A percentile compares a stretch with the other conserved stretches of the same genome.
Evolutionary conservation across 176 grass and related monocot genomes (phyloP).

Genomic region (Carex myosuroides): DNA sequence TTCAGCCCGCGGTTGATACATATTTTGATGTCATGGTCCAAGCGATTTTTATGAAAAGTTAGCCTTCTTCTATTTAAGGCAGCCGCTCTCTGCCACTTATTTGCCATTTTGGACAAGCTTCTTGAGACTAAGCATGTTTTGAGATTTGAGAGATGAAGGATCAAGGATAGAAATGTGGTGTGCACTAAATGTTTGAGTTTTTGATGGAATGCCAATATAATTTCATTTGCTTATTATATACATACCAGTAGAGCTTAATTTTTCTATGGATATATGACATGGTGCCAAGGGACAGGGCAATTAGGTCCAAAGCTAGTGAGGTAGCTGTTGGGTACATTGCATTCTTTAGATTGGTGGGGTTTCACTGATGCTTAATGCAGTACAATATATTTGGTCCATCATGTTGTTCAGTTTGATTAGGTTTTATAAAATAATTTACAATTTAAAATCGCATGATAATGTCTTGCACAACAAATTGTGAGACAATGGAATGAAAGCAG

Average conservation of each 20-base stretch:
- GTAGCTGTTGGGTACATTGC: neutral
- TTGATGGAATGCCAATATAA: neutral
- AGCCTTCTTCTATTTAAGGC: neutral
- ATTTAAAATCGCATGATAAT: too few relatives aligned
- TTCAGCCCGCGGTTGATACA: too few relatives aligned
- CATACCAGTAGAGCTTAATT: neutral
- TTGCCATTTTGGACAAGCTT: constrained; percentile 35
- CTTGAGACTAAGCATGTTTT: constrained; percentile 39
- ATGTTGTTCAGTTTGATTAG: too few relatives aligned
- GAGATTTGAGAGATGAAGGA: neutral
- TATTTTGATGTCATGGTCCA: too few relatives aligned
- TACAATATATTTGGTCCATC: too few relatives aligned
- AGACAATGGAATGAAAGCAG: too few relatives aligned
- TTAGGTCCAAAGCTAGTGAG: constrained; percentile 2
- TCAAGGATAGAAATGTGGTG: neutral
- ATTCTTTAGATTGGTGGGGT: too few relatives aligned
- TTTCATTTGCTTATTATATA: neutral
- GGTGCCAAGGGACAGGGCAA: constrained; percentile 21
- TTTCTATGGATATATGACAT: neutral
- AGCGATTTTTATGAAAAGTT: too few relatives aligned
- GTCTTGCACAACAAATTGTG: too few relatives aligned
- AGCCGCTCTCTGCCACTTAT: constrained; percentile 47
- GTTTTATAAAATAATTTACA: too few relatives aligned
- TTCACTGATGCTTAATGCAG: too few relatives aligned
- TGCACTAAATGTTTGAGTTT: neutral